phyloP scores from a whole-genome alignment of 169 alveolate genomes.

The Babesia bigemina region DNA sequence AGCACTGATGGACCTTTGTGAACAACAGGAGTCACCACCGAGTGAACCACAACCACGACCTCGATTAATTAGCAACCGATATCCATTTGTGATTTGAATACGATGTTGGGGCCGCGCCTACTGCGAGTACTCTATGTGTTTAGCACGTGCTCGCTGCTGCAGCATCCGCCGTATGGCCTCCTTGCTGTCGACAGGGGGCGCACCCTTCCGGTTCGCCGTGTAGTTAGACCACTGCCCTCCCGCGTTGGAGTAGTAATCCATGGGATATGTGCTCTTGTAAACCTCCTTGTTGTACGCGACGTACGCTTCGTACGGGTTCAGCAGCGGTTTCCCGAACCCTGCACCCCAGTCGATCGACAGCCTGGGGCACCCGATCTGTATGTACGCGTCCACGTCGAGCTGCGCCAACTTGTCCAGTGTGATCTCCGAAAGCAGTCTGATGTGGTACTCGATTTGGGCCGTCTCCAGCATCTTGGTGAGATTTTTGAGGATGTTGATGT shows the following conservation, averaged over 20 bases:
- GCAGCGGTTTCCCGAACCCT: constrained; percentile 89
- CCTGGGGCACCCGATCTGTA: constrained; percentile 97
- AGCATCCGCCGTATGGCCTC: constrained; percentile 31
- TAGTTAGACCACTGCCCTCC: constrained; percentile 91
- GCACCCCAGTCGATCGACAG: constrained; percentile 99
- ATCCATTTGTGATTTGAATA: background rate
- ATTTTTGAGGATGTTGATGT: constrained; percentile 70
- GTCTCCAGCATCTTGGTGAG: constrained; percentile 52
- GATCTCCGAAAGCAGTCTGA: constrained; percentile 74
- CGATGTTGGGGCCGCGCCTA: background rate
- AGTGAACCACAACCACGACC: too few species aligned
- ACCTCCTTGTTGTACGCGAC: constrained; percentile 87
- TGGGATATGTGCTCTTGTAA: constrained; percentile 81
- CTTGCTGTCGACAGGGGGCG: constrained; percentile 17
- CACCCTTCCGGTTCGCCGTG: constrained; percentile 44
- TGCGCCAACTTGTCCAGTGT: constrained; percentile 68
- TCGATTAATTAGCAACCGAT: too few species aligned
- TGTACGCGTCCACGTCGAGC: constrained; percentile 73
- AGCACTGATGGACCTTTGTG: too few species aligned
- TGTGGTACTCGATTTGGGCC: constrained; percentile 42
- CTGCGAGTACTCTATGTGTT: constrained; percentile 12
- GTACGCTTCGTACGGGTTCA: constrained; percentile 96
- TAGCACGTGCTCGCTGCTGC: constrained; percentile 16
- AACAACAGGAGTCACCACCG: too few species aligned
- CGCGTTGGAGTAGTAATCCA: constrained; percentile 87